phyloP scores from a whole-genome alignment of 2,329 filamentous ascomycete genomes.

The Hypoxylon sp. region DNA sequence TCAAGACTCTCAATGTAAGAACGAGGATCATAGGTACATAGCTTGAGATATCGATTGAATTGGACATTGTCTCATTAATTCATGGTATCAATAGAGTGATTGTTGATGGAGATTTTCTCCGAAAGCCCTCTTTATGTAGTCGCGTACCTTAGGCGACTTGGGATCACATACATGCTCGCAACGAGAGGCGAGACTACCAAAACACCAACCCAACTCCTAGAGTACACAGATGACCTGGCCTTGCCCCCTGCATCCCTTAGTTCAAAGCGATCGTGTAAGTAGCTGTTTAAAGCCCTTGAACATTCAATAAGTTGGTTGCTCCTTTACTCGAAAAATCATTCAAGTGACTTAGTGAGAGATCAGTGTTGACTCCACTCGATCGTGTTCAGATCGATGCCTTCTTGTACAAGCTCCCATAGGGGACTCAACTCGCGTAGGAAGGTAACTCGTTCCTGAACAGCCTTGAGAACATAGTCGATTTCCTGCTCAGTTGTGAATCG shows the following conservation, averaged over 20 bases:
- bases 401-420: conserved; percentile 96
- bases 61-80: conserved; percentile 21
- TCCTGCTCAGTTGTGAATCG: conserved; percentile 94
- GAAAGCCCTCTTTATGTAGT: conserved; percentile 3
- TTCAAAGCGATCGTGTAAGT: conserved; percentile 12
- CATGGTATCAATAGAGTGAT: conserved; percentile 19
- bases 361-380: conserved; percentile 99
- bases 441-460: conserved; percentile 86
- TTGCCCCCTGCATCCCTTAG: conserved; percentile 1
- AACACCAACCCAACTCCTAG: conserved; percentile 27
- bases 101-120: conserved; percentile 16
- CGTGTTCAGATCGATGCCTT: conserved; percentile 92
- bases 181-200: conserved; percentile 19
- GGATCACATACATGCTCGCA: conserved; percentile 19
- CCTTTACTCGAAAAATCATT: no score
- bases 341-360: conserved; percentile 36
- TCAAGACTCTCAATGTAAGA: no score
- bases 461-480: conserved; percentile 97
- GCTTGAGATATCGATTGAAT: no score
- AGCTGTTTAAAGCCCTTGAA: no score
- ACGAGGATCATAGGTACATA: no score
- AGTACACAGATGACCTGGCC: conserved; percentile 21
- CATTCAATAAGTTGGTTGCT: no score
- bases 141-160: conserved; percentile 8
- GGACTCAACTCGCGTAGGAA: conserved; percentile 96